Evolutionary conservation across 2,329 filamentous ascomycete species (phyloP).

Genomic region (Calonectria pseudoturangicola): DNA sequence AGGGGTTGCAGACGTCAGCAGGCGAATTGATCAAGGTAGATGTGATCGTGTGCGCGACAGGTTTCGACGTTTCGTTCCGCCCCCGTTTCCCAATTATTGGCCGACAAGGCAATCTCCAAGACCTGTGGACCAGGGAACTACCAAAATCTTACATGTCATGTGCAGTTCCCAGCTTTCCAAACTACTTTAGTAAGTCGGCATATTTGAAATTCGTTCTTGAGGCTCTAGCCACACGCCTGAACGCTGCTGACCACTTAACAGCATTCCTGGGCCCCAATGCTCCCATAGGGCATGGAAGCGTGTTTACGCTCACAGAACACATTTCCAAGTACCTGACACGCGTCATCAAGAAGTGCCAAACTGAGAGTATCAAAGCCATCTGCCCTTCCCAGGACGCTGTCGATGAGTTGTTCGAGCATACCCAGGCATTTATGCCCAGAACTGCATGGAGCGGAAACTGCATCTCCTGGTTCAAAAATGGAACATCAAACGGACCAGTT

Average conservation of each 20-base stretch:
- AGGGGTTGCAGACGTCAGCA: conserved; percentile 10
- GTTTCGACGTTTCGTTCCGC: conserved; percentile 37
- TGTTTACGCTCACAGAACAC: conserved; percentile 71
- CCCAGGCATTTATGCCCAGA: conserved; percentile 70
- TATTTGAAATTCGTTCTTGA: background rate
- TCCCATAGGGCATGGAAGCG: conserved; percentile 70
- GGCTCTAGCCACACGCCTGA: background rate
- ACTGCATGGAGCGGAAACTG: conserved; percentile 70
- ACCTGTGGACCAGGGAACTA: conserved; percentile 15
- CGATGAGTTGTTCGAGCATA: conserved; percentile 70
- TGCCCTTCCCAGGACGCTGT: conserved; percentile 67
- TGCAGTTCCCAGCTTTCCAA: conserved; percentile 32
- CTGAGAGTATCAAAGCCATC: conserved; percentile 68
- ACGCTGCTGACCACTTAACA: conserved; percentile 44
- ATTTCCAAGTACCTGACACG: conserved; percentile 71
- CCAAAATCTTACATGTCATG: conserved; percentile 40
- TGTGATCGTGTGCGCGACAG: conserved; percentile 34
- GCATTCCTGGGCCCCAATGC: conserved; percentile 72
- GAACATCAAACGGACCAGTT: conserved; percentile 65
- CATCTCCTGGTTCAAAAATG: conserved; percentile 72
- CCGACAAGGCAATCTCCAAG: conserved; percentile 31
- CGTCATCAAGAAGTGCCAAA: conserved; percentile 69
- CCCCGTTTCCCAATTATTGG: conserved; percentile 35
- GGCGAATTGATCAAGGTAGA: conserved; percentile 35
- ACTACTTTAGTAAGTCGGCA: conserved; percentile 34